Base-by-base conservation (phyloP, 1,139 yeast species). In the Hansenula lynferdii region DNA sequence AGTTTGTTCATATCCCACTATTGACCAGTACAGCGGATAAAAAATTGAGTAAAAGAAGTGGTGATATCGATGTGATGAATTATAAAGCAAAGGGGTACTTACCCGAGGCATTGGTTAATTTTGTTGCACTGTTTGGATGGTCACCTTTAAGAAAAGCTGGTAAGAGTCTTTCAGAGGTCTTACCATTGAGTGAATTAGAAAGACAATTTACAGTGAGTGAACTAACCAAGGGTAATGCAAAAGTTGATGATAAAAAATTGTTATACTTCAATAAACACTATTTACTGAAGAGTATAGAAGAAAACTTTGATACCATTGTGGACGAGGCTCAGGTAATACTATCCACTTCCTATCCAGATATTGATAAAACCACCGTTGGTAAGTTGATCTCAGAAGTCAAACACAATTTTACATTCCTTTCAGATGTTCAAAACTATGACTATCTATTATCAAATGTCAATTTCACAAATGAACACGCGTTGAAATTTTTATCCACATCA, bases 51-150 rank as follows among this genome's bases (percentile, higher is more conserved):
- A 92, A 92, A 56, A 70, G 99, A 45, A 76, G 80, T 21, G 95
- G 95, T 4, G 96, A 87, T 56, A 75, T 77, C 15, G 87, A 90
- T 31, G 77, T 87, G 6, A 60, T 75, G 48, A 70, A 73, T 11
- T 65, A 85, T 62, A 73, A 70, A 35, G 65, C 69, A 1, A 66
- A 69, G 31, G 95, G 95, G 0, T 71, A 85, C 16, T 61, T 87
- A 15, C 95, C 97, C 0, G 96, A 87, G 54, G 94, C 98, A 0
- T 60, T 94, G 37, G 66, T 86, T 11, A 94, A 92, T 53, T 92
- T 87, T 59, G 84, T 84, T 31, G 96, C 94, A 0, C 69, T 92
- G 40, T 85, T 87, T 61, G 99, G 99, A 0, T 92, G 98, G 98
- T 74, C 96, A 2, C 94, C 95, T 3, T 77, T 79, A 12, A 66